Evolutionary conservation across 2,329 filamentous ascomycete species (phyloP), one percentile per base, ranked within the genome.

Genomic region (Epichloe aotearoae): DNA sequence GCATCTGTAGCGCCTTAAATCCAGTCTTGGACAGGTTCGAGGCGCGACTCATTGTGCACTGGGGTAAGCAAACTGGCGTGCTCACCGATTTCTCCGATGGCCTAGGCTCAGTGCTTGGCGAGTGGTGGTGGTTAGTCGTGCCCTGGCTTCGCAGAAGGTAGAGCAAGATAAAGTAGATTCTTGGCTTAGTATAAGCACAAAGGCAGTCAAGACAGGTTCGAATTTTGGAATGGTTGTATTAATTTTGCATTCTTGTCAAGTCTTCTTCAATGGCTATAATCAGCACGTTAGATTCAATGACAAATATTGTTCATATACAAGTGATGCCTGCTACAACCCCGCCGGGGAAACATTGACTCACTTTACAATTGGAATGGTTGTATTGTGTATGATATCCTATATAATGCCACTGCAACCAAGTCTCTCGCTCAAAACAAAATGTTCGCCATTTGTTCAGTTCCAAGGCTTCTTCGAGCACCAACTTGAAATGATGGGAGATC

Each of bases 101-200:
- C 45, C 61, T 65, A 47, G 73, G 68, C 0, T 72, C 70, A 48
- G 72, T 64, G 5, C 73, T 77, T 3, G 69, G 68, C 23, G 80
- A 84, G 62, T 84, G 80, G 82, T 86, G 83, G 83, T 86, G 82
- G 79, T 62, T 82, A 48, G 72, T 75, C 20, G 69, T 76, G 1
- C 63, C 66, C 0, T 64, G 61, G 61, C 61, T 56, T 42, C 52
- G 50, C 20, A 45, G 23, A 47, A 38, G 19, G 26, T 41, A 36
- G 19, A 39, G 3, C 26, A 41, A 43, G 42, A 41, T 33, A 8
- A 48, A 33, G 19, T 50, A 15, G 20, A 30, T 30, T 30, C 26
- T 11, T 30, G 26, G 4, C 26, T 30, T 30, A 30, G 26, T 30
- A 30, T 30, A 30, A 10, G 26, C 26, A 30, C 26, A 30, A 30